Evolutionary conservation across 2,329 filamentous ascomycete genomes (phyloP).

Genomic region (Neoscytalidium dimidiatum): DNA sequence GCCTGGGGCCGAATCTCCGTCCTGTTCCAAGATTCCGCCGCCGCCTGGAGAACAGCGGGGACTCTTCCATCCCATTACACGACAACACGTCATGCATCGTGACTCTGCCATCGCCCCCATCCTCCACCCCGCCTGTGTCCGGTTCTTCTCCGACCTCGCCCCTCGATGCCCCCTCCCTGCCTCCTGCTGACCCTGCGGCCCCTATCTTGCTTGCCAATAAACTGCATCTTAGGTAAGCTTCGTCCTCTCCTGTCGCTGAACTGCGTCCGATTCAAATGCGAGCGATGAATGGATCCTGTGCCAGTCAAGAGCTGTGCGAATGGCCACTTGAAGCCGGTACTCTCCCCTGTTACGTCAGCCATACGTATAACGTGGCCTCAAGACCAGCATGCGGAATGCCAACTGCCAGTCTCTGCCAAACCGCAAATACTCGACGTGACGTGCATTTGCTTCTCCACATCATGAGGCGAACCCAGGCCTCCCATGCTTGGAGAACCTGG

Average conservation of each 20-base stretch:
- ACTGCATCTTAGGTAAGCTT: not conserved
- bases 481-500: not conserved
- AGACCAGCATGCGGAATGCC: not conserved
- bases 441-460: slow-evolving; percentile 2
- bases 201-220: not conserved
- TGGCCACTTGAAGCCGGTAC: not conserved
- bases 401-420: not conserved
- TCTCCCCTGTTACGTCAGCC: not conserved
- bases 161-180: not conserved
- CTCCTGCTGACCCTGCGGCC: not conserved
- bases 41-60: not conserved
- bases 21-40: slow-evolving; percentile 2
- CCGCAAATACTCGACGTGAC: not conserved
- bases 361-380: not conserved
- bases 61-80: not conserved
- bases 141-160: not conserved
- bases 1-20: not conserved
- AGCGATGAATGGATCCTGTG: not conserved
- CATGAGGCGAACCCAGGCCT: not conserved
- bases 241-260: not conserved
- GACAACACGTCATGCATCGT: slow-evolving; percentile 7
- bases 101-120: not conserved
- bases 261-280: not conserved
- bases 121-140: not conserved
- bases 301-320: not conserved